Evolutionary conservation across 2,329 filamentous ascomycete species (phyloP), one percentile per base, ranked within the genome.

Genomic region (Metarhizium anisopliae): DNA sequence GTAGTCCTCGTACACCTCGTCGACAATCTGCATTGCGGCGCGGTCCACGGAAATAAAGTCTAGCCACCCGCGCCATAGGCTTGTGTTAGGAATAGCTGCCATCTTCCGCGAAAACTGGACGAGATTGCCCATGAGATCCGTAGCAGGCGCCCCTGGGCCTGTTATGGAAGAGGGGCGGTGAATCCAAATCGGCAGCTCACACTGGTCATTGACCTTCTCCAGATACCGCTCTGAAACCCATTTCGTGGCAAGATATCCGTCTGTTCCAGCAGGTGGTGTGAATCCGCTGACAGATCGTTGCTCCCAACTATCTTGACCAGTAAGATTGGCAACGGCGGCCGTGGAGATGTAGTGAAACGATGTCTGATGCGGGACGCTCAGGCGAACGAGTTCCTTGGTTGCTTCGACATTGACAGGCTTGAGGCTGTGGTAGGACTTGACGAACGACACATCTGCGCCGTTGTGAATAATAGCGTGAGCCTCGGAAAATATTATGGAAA

Each of bases 401-500:
- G 69, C 63, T 0, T 42, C 18, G 1, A 72, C 54, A 54, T 74
- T 74, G 6, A 61, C 18, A 0, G 18, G 30, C 6, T 60, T 51
- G 0, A 74, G 58, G 1, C 60, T 56, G 1, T 57, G 45, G 59
- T 72, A 74, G 6, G 56, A 57, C 55, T 73, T 67, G 54, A 63
- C 56, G 61, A 62, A 71, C 8, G 59, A 69, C 13, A 63, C 62
- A 47, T 70, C 67, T 10, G 72, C 73, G 8, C 73, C 75, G 45
- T 68, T 69, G 61, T 78, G 83, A 30, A 87, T 76, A 52, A 86
- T 76, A 4, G 76, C 20, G 20, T 55, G 20, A 5, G 35, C 38
- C 4, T 53, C 43, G 4, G 30, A 16, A 20, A 58, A 57, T 2
- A 61, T 47, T 0, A 14, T 5, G 20, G 25, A 38, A 6, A 54